Conservation (phyloP, 768 basidiomycete genomes). For the Melanogaster broomeanus region DNA sequence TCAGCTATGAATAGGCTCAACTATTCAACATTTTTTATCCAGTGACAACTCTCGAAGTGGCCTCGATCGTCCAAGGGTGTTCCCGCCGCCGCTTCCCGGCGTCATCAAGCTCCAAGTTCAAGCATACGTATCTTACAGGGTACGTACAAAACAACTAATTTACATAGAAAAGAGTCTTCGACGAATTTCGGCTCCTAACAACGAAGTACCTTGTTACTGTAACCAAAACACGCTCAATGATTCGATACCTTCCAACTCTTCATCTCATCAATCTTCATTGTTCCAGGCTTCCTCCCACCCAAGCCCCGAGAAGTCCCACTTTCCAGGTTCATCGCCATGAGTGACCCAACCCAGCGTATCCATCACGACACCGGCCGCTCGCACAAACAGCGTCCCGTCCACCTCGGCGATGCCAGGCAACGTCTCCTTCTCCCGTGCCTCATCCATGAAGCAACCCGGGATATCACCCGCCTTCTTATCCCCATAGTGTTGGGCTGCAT, state of each 20-base stretch:
- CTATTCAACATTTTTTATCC: too few species aligned
- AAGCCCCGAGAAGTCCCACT: constrained; percentile 58
- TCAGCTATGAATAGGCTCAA: too few species aligned
- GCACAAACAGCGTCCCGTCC: constrained; percentile 59
- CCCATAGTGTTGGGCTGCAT: constrained; percentile 51
- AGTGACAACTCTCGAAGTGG: too few species aligned
- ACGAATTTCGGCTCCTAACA: too few species aligned
- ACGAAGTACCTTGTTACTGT: too few species aligned
- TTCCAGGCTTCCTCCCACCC: constrained; percentile 67
- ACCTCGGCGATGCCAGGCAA: constrained; percentile 42
- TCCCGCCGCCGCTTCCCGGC: too few species aligned
- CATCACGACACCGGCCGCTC: constrained; percentile 59
- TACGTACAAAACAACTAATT: too few species aligned
- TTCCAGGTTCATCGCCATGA: constrained; percentile 48
- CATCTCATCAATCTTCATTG: constrained; percentile 24
- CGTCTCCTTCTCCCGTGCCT: constrained; percentile 42
- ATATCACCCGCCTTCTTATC: constrained; percentile 39
- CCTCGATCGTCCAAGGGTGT: too few species aligned
- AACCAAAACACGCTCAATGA: too few species aligned
- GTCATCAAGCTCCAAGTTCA: too few species aligned
- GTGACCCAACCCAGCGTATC: constrained; percentile 56
- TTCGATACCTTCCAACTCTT: neutral
- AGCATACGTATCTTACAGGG: too few species aligned
- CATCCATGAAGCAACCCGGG: constrained; percentile 43
- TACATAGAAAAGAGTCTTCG: too few species aligned